Percentiles rank a stretch among this genome's conserved stretches.
These are phyloP conservation scores for Phytophthora palmivora DNA, from an alignment of 352 stramenopile species.

Conservation along the genomic window DNA sequence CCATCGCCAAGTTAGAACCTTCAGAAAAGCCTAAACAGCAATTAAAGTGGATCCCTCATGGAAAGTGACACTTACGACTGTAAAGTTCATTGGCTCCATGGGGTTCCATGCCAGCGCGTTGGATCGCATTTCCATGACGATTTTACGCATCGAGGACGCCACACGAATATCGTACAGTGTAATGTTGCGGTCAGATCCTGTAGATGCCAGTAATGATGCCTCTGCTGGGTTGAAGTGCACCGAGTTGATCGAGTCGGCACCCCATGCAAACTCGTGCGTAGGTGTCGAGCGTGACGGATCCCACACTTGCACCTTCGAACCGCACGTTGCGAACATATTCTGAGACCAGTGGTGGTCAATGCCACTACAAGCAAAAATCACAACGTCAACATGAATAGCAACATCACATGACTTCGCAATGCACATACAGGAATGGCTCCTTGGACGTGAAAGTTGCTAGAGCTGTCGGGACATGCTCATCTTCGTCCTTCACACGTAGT, in stretches of 20 bases:
- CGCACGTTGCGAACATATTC: slow-evolving; percentile 92
- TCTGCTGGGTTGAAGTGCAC: slow-evolving; percentile 97
- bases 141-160: slow-evolving; percentile 96
- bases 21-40: slow-evolving; percentile 7
- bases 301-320: slow-evolving; percentile 97
- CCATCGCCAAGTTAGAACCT: slow-evolving; percentile 20
- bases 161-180: slow-evolving; percentile 95
- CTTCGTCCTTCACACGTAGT: slow-evolving; percentile 71
- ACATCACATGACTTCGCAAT: neutral
- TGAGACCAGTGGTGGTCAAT: slow-evolving; percentile 98
- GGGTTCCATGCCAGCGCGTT: slow-evolving; percentile 99
- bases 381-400: slow-evolving; percentile 6
- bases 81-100: slow-evolving; percentile 99
- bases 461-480: slow-evolving; percentile 73
- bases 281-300: slow-evolving; percentile 93
- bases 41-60: slow-evolving; percentile 8
- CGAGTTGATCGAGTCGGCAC: slow-evolving; percentile 95
- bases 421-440: slow-evolving; percentile 81
- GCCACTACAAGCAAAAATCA: slow-evolving; percentile 66
- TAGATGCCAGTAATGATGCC: slow-evolving; percentile 95
- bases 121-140: slow-evolving; percentile 95
- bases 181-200: slow-evolving; percentile 93
- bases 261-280: slow-evolving; percentile 94
- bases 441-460: slow-evolving; percentile 85
- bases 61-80: slow-evolving; percentile 73